These are phyloP conservation scores for Dunaliella primolecta DNA, from an alignment of 139 green algal genomes.

Conservation along the genomic window DNA sequence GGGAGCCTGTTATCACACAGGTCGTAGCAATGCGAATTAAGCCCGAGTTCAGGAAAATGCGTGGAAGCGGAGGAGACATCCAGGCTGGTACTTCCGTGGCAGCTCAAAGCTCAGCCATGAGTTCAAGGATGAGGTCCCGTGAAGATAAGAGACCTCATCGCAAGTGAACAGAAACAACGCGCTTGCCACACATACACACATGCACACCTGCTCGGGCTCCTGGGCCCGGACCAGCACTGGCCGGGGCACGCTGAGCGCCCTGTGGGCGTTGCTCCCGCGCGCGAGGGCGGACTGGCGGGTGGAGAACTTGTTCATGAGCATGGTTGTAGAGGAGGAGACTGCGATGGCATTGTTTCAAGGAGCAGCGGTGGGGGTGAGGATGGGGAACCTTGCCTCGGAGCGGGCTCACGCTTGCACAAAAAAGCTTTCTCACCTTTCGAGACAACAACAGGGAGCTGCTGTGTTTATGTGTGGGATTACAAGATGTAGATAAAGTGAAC, in stretches of 20 bases:
- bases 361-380: background rate
- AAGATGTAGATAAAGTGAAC: too few species aligned
- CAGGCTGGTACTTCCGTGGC: background rate
- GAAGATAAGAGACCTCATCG: background rate
- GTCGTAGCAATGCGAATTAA: too few species aligned
- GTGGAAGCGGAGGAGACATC: background rate
- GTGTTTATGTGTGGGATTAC: background rate
- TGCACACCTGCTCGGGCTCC: background rate
- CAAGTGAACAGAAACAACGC: background rate
- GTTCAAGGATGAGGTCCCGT: background rate
- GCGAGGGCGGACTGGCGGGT: background rate
- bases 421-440: background rate
- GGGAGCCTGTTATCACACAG: background rate
- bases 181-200: background rate
- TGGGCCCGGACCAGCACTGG: background rate
- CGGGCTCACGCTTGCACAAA: background rate
- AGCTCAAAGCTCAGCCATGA: background rate
- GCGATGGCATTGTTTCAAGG: background rate
- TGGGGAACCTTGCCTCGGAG: background rate
- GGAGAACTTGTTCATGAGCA: background rate
- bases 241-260: background rate
- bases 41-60: background rate
- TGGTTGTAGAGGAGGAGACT: background rate
- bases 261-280: background rate
- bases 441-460: background rate